These are phyloP conservation scores for Backusella morwellensis DNA, from an alignment of 192 early-diverging fungal genomes.

Conservation along the genomic window DNA sequence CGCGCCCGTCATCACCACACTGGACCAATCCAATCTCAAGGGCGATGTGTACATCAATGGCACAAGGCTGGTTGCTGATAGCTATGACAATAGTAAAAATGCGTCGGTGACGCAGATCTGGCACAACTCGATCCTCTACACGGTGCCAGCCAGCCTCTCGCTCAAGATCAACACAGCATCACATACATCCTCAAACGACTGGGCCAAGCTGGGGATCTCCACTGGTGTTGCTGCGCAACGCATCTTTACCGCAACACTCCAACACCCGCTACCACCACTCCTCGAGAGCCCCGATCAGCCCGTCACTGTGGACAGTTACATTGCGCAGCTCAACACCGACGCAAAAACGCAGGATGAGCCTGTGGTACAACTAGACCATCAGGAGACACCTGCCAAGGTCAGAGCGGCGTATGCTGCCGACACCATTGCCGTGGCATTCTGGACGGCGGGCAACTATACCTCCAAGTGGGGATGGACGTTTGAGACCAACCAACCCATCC, in stretches of 20 bases:
- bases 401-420: neutral
- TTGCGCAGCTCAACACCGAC: conserved; percentile 12
- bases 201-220: conserved; percentile 22
- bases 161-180: conserved; percentile 11
- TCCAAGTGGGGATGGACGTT: neutral
- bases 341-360: neutral
- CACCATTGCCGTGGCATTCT: conserved; percentile 3
- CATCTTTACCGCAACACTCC: conserved; percentile 19
- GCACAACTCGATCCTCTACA: conserved; percentile 24
- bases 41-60: conserved; percentile 12
- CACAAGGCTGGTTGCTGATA: neutral
- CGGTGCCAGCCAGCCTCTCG: neutral
- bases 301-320: neutral
- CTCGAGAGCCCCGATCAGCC: neutral
- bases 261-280: neutral
- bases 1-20: neutral
- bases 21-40: conserved; percentile 25
- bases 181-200: neutral
- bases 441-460: neutral
- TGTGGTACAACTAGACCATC: conserved; percentile 3
- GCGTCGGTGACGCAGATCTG: neutral
- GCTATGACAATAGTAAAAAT: neutral
- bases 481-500: neutral
- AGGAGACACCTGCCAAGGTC: neutral
- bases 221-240: neutral